Base-by-base conservation (phyloP, 2,329 filamentous ascomycete genomes). In the Cephalotrichum gorgonifer region DNA sequence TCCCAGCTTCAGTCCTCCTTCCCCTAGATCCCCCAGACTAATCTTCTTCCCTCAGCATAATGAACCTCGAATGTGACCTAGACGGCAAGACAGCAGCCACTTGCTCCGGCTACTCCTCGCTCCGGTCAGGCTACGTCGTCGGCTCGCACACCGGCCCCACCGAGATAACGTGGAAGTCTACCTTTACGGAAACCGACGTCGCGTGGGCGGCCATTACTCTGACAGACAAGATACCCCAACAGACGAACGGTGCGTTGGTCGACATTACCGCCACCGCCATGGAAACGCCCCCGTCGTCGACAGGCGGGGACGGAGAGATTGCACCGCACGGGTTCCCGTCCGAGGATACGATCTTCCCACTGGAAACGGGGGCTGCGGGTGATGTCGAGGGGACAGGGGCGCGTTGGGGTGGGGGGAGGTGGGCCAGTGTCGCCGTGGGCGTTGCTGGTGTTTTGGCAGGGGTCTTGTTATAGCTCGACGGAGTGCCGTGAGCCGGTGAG, bases 21-120 rank as follows among this genome's bases (percentile, higher is more conserved):
- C n/a, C 14, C 47, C 17, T 6, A 17, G 22, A 41, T 15, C 17
- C 17, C 38, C 14, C 20, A n/a, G 27, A 12, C 27, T 42, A 28
- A 47, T n/a, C 39, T 12, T 43, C 42, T 35, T 22, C 25, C 43
- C 31, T 22, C 53, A 74, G 71, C 44, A 73, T 67, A 26, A 69
- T 68, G 35, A 60, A 71, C 44, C 60, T 75, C 15, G 65, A 62
- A 48, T 75, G 72, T 56, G 59, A 61, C 15, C 59, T 74, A 23
- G 56, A 62, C 20, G 69, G 64, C 23, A 69, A 62, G 5, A 71
- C 69, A 4, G 64, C 61, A 9, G 72, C 72, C 17, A 71, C 67
- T 5, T 75, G 72, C 53, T 73, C 69, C 1, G 72, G 71, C 20
- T 73, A 71, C 53, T 71, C 72, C 2, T 73, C 71, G 45, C 67